Evolutionary conservation across 306 rosid genomes (phyloP), one percentile per base, ranked within the genome.

Genomic region (Phaseolus lunatus): DNA sequence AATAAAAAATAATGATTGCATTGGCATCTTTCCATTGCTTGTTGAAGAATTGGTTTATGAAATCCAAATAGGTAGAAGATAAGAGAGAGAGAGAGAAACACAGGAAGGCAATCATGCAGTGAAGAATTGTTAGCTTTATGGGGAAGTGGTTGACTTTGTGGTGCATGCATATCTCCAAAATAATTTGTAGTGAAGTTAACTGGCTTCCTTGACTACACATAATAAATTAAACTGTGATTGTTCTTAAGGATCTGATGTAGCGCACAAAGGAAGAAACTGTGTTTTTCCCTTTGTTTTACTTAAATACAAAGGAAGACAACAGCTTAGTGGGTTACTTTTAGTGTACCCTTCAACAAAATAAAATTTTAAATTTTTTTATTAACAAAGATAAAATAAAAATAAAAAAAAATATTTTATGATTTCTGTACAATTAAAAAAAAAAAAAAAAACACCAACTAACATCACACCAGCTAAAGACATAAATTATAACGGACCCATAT

Each of bases 61-160:
- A 52, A 2, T 71, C 3, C 2, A 35, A 35, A 35, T 35, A 8
- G 41, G 10, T 7, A 35, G 41, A 35, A 35, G 41, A 35, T 35
- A 35, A 35, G 11, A 35, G 41, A 33, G 9, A 33, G 1, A 6
- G 5, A 33, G 1, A 35, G 5, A 35, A 7, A 31, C 2, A 35
- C 0, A 35, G 4, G 0, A 3, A 29, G 2, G 7, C 29, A 50
- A 37, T 37, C 41, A 2, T 65, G 37, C 18, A 52, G 20, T 0
- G 14, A 50, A 19, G 47, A 70, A 48, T 70, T 50, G 63, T 48
- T 70, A 48, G 23, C 7, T 70, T 70, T 53, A 52, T 7, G 2
- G 64, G 53, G 47, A 53, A 72, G 77, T 56, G 54, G n/a, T 72
- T 72, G 67, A 72, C 77, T 56, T 70, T 73, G 11, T 57, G 43